Base-by-base conservation (phyloP, 2,329 filamentous ascomycete genomes). In the Verticillium tricorpus region DNA sequence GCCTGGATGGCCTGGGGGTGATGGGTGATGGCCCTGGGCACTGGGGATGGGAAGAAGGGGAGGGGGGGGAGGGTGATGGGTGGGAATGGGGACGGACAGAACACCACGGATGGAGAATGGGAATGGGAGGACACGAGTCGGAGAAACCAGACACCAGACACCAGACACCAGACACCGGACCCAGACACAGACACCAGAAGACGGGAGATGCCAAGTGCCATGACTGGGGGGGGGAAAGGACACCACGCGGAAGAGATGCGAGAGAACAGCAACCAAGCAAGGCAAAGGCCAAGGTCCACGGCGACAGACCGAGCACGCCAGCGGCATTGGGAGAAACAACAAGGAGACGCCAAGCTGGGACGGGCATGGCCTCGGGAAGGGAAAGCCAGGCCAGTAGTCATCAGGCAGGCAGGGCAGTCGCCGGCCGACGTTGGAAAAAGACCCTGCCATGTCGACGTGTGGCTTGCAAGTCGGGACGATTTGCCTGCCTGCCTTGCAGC, bases 211-310 rank as follows among this genome's bases (percentile, higher is more conserved):
- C 28, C 28, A 28, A 28, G 28, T 28, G 3, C 28, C 28, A 28
- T 28, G 28, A 28, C 28, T 28, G 28, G 28, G 28, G 28, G 28
- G 25, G 25, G 25, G 25, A 5, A 25, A 5, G 5, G 2, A 25
- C 25, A 28, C 28, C 28, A 28, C 28, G 28, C 28, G 5, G 56
- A 40, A 34, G 7, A 58, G 31, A 56, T 37, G 35, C 35, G 57
- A 39, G 39, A 58, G 35, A 50, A 57, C 25, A 58, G 25, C 19
- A 35, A 37, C 28, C 28, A 45, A 54, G 62, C 40, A 58, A 54
- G 56, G 61, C 19, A 60, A 63, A 32, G 61, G 64, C 56, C 61
- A 63, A 62, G 61, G 35, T 9, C 35, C 12, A 12, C 35, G 35
- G 35, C 35, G 12, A 39, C 35, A 28, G 28, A 28, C 34, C 9